These are phyloP conservation scores for Adenanthera pavonina DNA, from an alignment of 306 rosid genomes.

Conservation along the genomic window DNA sequence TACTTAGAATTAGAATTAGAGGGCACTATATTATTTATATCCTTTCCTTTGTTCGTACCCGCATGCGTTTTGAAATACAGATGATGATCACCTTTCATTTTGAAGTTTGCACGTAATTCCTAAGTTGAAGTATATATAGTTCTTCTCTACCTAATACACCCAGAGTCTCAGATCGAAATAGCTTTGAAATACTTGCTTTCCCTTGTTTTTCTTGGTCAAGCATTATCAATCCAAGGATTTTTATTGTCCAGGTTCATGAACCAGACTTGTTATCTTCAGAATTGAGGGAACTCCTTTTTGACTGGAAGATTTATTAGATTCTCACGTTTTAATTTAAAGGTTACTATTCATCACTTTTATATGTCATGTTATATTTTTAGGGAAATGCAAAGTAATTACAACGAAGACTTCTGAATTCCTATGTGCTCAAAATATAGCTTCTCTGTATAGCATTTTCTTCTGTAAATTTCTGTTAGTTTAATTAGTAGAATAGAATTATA, in stretches of 20 bases:
- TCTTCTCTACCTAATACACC: background rate
- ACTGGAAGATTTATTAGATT: background rate
- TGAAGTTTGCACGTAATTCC: constrained; percentile 1
- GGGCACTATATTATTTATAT: background rate
- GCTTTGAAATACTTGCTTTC: background rate
- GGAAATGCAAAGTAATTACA: too few species aligned
- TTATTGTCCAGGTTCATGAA: constrained; percentile 34
- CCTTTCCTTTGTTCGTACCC: background rate
- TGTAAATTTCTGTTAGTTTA: too few species aligned
- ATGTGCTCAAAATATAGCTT: background rate
- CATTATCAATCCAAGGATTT: background rate
- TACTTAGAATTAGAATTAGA: background rate
- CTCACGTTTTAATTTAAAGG: background rate
- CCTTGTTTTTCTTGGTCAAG: background rate
- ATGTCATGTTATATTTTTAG: too few species aligned
- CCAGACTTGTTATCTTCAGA: constrained; percentile 15
- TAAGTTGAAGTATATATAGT: background rate
- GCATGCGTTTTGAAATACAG: background rate
- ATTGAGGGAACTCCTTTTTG: constrained; percentile 19
- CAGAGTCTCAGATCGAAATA: background rate
- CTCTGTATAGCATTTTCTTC: too few species aligned
- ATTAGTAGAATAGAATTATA: too few species aligned
- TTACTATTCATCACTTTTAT: background rate
- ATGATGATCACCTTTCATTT: background rate
- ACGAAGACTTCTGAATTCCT: background rate